Conservation (phyloP, 768 basidiomycete species). For the Dacryopinax spathularia region DNA sequence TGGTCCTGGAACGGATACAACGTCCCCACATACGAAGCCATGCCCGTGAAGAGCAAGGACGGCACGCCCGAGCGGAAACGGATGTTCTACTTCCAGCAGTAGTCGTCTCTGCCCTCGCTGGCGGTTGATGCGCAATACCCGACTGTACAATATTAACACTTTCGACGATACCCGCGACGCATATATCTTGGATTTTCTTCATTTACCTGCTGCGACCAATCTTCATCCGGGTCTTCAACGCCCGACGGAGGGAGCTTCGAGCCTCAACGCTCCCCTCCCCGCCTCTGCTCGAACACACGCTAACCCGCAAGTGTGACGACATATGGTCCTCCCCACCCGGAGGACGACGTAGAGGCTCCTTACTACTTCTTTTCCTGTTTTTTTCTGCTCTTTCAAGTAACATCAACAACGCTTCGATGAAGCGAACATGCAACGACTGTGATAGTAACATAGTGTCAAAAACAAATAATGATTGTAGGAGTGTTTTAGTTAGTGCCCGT, state of each 20-base stretch:
- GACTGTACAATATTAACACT: neutral
- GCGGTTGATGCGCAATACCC: neutral
- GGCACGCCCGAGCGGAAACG: neutral
- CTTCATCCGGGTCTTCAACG: neutral
- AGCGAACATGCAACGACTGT: too few relatives aligned
- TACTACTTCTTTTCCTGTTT: neutral
- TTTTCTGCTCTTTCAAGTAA: neutral
- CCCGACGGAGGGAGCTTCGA: neutral
- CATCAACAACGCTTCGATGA: neutral
- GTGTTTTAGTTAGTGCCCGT: too few relatives aligned
- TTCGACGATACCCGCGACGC: constrained; percentile 2
- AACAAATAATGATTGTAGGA: constrained; percentile 5
- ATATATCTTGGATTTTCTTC: constrained; percentile 1
- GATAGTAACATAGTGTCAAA: neutral
- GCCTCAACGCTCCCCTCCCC: neutral
- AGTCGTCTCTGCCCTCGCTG: neutral
- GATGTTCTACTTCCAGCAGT: constrained; percentile 3
- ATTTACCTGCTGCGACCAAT: neutral
- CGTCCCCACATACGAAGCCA: neutral
- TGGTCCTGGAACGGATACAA: neutral
- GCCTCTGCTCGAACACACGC: too few relatives aligned
- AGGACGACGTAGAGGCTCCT: too few relatives aligned
- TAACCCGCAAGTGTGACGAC: too few relatives aligned
- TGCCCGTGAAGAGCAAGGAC: neutral
- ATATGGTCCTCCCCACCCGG: neutral